phyloP scores from a whole-genome alignment of 805 yeast species.

The Sugiyamaella qingdaonensis region DNA sequence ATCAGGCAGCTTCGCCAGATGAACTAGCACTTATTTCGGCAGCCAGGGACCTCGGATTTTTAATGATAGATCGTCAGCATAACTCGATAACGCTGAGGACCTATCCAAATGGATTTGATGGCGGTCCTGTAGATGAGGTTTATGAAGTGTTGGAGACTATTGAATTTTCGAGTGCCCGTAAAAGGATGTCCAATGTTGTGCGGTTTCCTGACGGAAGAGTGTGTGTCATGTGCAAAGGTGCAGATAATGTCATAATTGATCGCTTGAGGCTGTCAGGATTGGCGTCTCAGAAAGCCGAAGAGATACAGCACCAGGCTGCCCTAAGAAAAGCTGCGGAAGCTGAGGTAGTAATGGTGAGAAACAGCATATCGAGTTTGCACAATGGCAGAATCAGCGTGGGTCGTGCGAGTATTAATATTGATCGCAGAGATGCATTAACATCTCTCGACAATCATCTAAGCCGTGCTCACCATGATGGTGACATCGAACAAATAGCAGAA shows the following conservation, averaged over 20 bases:
- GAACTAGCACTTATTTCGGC: slow-evolving; percentile 91
- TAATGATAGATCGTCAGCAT: slow-evolving; percentile 67
- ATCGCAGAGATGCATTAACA: slow-evolving; percentile 25
- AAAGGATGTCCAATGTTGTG: slow-evolving; percentile 89
- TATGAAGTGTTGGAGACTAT: slow-evolving; percentile 76
- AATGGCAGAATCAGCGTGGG: slow-evolving; percentile 14
- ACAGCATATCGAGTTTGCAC: slow-evolving; percentile 45
- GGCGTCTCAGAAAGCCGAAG: slow-evolving; percentile 62
- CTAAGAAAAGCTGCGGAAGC: slow-evolving; percentile 77
- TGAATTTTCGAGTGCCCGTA: slow-evolving; percentile 82
- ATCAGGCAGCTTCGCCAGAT: slow-evolving; percentile 96
- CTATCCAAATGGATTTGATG: slow-evolving; percentile 77
- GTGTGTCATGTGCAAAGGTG: slow-evolving; percentile 87
- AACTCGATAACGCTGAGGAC: slow-evolving; percentile 61
- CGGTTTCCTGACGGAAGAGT: slow-evolving; percentile 71
- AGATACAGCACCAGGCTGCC: slow-evolving; percentile 52
- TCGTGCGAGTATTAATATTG: slow-evolving; percentile 28
- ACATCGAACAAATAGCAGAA: slow-evolving; percentile 27
- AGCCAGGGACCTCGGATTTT: slow-evolving; percentile 90
- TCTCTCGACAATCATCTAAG: slow-evolving; percentile 26
- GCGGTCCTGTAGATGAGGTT: slow-evolving; percentile 56
- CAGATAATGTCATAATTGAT: slow-evolving; percentile 85
- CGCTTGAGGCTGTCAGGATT: slow-evolving; percentile 54
- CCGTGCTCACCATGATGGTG: slow-evolving; percentile 26
- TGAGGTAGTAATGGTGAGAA: slow-evolving; percentile 49